These are phyloP conservation scores for Camellia granthamiana DNA, from an alignment of 148 eudicot genomes.

Conservation along the genomic window DNA sequence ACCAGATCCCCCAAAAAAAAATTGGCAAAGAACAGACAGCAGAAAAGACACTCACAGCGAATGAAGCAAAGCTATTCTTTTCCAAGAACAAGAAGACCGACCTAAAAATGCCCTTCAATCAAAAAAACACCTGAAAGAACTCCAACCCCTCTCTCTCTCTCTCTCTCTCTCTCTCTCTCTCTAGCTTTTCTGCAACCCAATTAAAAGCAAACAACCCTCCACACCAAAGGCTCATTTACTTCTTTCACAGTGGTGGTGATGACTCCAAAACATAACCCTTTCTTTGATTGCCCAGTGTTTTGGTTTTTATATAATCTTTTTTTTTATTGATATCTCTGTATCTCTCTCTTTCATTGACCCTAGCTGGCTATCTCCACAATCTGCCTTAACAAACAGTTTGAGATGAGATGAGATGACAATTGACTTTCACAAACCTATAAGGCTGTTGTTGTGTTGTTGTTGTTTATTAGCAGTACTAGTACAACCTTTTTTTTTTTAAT, in stretches of 20 bases:
- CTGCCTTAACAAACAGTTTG: background rate
- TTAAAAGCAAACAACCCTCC: slow-evolving; percentile 31
- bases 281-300: background rate
- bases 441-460: background rate
- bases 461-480: background rate
- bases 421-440: background rate
- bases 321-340: slow-evolving; percentile 2
- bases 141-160: slow-evolving; percentile 16
- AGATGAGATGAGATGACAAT: background rate
- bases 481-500: background rate
- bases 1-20: slow-evolving; percentile 23
- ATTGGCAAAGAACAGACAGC: background rate
- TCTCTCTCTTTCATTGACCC: slow-evolving; percentile 16
- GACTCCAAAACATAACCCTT: slow-evolving; percentile 17
- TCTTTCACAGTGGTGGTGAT: slow-evolving; percentile 8
- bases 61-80: background rate
- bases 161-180: slow-evolving; percentile 11
- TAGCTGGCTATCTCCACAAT: background rate
- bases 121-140: slow-evolving; percentile 3
- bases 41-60: slow-evolving; percentile 18
- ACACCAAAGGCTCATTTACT: slow-evolving; percentile 43
- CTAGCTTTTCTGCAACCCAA: slow-evolving; percentile 28
- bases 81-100: background rate
- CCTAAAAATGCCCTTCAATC: background rate
- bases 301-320: background rate